A percentile compares a stretch with the other conserved stretches of the same genome.
phyloP scores from a whole-genome alignment of 108 stramenopile genomes.

The Licmophora abbreviata region DNA sequence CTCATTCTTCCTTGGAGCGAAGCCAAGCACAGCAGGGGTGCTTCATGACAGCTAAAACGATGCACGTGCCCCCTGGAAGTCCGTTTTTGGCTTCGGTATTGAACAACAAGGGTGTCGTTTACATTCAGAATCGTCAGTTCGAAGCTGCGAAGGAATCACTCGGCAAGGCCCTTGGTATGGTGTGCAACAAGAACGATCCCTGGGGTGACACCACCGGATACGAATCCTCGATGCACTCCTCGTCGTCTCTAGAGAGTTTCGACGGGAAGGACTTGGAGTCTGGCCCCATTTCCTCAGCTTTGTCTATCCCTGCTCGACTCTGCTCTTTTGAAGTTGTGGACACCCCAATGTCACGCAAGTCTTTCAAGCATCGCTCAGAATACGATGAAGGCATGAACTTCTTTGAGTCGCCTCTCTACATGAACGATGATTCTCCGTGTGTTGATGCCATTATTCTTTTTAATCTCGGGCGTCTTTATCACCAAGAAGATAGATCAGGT shows the following conservation, averaged over 20 bases:
- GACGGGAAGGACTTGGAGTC: conserved; percentile 1
- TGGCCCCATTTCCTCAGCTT: neutral
- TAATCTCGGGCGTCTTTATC: conserved; percentile 30
- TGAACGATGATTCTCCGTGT: conserved; percentile 8
- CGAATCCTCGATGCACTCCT: neutral
- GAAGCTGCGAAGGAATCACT: conserved; percentile 18
- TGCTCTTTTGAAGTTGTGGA: neutral
- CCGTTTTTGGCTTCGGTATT: no score
- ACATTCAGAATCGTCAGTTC: conserved; percentile 21
- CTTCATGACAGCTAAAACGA: no score
- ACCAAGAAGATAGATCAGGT: conserved; percentile 19
- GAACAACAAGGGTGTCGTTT: conserved; percentile 33
- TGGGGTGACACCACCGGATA: neutral
- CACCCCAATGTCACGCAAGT: neutral
- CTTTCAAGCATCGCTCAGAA: conserved; percentile 19
- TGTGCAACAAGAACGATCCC: conserved; percentile 3
- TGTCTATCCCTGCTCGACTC: neutral
- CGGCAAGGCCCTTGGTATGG: conserved; percentile 10
- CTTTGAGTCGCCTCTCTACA: conserved; percentile 16
- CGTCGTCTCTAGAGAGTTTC: neutral
- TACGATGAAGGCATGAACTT: conserved; percentile 59
- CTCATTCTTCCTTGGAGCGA: no score
- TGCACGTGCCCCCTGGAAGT: no score
- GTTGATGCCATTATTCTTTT: conserved; percentile 32
- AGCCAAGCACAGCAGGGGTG: no score